Conservation (phyloP, 768 basidiomycete species). For the Russula griseocarnosa region DNA sequence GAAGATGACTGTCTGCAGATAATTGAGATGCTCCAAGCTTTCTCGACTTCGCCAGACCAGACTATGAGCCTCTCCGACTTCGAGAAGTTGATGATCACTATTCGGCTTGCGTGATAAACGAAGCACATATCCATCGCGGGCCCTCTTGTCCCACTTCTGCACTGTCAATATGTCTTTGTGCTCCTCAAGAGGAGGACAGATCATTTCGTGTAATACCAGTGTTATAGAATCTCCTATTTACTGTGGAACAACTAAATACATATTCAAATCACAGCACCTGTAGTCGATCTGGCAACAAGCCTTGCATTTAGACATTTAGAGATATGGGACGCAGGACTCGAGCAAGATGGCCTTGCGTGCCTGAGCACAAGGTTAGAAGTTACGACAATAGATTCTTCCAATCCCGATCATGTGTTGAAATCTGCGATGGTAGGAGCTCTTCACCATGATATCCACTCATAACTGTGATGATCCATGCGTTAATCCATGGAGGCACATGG, state of each 20-base stretch:
- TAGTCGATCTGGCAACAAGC: background rate
- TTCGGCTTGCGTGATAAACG: conserved; percentile 45
- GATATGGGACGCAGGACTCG: background rate
- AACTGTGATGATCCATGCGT: too few species aligned
- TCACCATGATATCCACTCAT: too few species aligned
- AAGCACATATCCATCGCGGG: background rate
- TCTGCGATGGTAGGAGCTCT: too few species aligned
- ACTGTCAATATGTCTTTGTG: background rate
- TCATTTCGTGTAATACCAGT: background rate
- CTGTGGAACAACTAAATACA: background rate
- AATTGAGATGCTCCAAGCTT: conserved; percentile 73
- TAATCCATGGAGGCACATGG: too few species aligned
- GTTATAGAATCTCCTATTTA: background rate
- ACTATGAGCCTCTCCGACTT: conserved; percentile 68
- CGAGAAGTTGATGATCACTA: conserved; percentile 65
- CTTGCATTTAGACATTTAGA: background rate
- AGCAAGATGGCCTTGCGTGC: too few species aligned
- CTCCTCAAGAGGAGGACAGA: background rate
- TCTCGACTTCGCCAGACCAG: conserved; percentile 66
- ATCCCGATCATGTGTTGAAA: too few species aligned
- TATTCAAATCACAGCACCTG: background rate
- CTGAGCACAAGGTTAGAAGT: too few species aligned
- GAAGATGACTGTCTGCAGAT: conserved; percentile 44
- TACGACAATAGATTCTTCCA: background rate
- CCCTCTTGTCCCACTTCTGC: background rate